phyloP scores from a whole-genome alignment of 306 rosid species.

The Lathyrus oleraceus region DNA sequence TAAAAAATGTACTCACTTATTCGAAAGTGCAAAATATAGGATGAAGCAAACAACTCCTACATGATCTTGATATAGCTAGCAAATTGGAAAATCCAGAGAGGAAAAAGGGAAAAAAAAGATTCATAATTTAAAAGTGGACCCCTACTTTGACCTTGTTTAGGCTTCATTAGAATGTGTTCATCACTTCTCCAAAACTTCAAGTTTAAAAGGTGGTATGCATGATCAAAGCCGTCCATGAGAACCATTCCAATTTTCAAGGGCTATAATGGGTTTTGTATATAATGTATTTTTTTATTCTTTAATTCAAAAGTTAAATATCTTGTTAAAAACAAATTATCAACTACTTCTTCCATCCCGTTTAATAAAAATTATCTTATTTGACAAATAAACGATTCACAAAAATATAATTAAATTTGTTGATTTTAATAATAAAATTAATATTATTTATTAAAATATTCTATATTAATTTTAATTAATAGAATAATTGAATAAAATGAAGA shows the following conservation, averaged over 20 bases:
- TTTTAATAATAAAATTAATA: too few species aligned
- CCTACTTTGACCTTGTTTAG: conserved; percentile 45
- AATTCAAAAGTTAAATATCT: too few species aligned
- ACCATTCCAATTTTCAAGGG: conserved; percentile 2
- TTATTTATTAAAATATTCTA: too few species aligned
- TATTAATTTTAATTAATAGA: too few species aligned
- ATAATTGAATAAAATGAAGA: too few species aligned
- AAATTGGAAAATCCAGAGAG: neutral
- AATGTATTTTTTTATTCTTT: too few species aligned
- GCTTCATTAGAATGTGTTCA: conserved; percentile 40
- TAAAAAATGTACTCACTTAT: conserved; percentile 22
- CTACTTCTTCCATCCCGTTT: too few species aligned
- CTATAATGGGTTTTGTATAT: neutral
- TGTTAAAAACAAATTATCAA: too few species aligned
- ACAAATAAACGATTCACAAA: too few species aligned
- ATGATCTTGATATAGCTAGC: conserved; percentile 1
- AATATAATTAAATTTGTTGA: too few species aligned
- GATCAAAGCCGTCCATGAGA: conserved; percentile 47
- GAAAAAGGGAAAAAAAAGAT: neutral
- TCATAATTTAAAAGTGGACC: conserved; percentile 39
- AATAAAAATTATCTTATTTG: too few species aligned
- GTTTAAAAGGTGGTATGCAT: conserved; percentile 35
- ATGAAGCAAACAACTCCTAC: conserved; percentile 15
- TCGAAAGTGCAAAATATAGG: conserved; percentile 7
- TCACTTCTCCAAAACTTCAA: conserved; percentile 29